Evolutionary conservation across 2,329 filamentous ascomycete genomes (phyloP).

Genomic region (Claviceps citrina): DNA sequence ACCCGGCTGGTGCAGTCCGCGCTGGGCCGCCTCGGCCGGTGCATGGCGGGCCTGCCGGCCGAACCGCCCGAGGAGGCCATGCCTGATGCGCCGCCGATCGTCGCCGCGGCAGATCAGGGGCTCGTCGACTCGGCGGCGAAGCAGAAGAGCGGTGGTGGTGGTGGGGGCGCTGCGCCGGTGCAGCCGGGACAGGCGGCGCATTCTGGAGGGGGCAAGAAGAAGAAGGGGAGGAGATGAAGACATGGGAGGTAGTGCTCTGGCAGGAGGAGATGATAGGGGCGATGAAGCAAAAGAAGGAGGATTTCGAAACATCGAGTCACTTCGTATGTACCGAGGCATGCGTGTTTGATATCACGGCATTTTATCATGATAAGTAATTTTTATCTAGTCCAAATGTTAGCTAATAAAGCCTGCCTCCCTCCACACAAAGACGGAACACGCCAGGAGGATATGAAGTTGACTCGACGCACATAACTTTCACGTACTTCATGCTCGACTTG

Average conservation of each 20-base stretch:
- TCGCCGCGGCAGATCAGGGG: conserved; percentile 1
- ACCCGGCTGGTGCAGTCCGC: conserved; percentile 57
- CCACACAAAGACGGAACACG: too few relatives aligned
- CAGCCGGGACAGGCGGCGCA: conserved; percentile 12
- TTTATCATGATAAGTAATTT: neutral
- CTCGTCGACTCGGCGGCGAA: too few relatives aligned
- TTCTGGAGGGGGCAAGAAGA: conserved; percentile 42
- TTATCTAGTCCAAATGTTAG: too few relatives aligned
- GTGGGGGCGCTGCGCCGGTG: conserved; percentile 13
- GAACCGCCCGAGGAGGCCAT: conserved; percentile 27
- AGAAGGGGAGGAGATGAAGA: conserved; percentile 49
- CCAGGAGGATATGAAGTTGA: too few relatives aligned
- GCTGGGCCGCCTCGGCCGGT: conserved; percentile 59
- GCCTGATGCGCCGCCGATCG: conserved; percentile 21
- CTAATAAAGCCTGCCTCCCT: too few relatives aligned
- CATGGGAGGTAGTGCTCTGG: neutral
- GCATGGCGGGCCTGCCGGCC: conserved; percentile 41
- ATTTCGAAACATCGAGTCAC: neutral
- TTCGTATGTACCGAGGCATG: neutral
- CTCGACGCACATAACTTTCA: too few relatives aligned
- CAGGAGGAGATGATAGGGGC: neutral
- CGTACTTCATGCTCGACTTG: neutral
- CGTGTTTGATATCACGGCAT: neutral
- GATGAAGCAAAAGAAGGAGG: too few relatives aligned
- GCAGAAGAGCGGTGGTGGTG: conserved; percentile 19